Base-by-base conservation (phyloP, 768 basidiomycete genomes). In the Rhodocollybia butyracea region DNA sequence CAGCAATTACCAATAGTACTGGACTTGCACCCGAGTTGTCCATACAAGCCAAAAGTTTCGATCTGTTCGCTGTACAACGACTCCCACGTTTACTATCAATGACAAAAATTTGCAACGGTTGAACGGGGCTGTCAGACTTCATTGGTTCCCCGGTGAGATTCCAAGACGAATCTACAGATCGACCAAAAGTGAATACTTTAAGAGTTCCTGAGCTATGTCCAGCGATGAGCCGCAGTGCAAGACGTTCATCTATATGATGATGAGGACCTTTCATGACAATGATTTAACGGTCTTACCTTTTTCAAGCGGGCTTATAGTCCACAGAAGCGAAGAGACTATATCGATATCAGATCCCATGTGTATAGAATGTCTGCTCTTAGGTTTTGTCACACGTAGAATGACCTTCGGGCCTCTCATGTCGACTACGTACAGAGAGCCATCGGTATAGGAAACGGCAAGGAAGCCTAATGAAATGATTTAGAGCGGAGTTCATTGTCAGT, bases 341-440 rank as follows among this genome's bases (percentile, higher is more conserved):
- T 83, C 80, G 41, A 66, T 53, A 17, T 75, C 68, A n/a, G 66
- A 11, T 26, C 63, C 61, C 22, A 75, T 62, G 48, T 70, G 64
- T 27, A 71, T 60, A 29, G 73, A 67, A 48, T 71, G 68, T 55
- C 70, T 73, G 52, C 70, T 74, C 60, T 74, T 77, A 22, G 69
- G 66, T 62, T 73, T 73, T 53, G 66, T 74, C 46, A 60, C 63
- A 60, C 83, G 76, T 1, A 88, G 70, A 11, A 93, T 77, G 11
- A 93, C 71, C 12, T 77, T 77, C 1, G 91, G 91, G 1, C 83
- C 87, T 22, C 90, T 78, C 77, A 93, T 76, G 63, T 94, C 88
- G 17, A 94, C 66, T 30, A 94, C 71, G 31, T 79, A 70, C 21
- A 95, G 54, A 2, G 78, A 73, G 1, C 83, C 84, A 46, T 81